Percentiles rank a stretch among this genome's conserved stretches.
Evolutionary conservation across 306 rosid species (phyloP).

Genomic region (Senna siamea): DNA sequence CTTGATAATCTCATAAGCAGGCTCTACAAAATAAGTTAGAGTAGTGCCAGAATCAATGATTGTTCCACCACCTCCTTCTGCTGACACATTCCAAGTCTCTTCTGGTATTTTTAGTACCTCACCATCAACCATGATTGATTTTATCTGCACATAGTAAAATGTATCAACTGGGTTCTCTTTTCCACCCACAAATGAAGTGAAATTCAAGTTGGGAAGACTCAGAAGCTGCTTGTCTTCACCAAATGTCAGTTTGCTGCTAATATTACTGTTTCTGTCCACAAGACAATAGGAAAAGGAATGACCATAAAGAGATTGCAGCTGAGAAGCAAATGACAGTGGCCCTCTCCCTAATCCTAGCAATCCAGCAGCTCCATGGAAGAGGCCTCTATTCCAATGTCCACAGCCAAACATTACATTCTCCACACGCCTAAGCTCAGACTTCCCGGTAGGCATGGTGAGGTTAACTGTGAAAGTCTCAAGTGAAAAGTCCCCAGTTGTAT

Average conservation of each 20-base stretch:
- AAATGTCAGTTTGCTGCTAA: constrained; percentile 84
- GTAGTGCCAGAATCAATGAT: constrained; percentile 97
- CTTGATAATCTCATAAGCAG: constrained; percentile 71
- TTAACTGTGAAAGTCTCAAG: constrained; percentile 84
- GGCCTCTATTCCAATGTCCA: constrained; percentile 99
- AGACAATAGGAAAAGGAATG: constrained; percentile 94
- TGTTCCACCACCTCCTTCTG: constrained; percentile 85
- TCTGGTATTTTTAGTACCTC: constrained; percentile 70
- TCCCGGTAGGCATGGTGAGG: constrained; percentile 58
- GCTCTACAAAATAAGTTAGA: constrained; percentile 87
- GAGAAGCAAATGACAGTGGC: constrained; percentile 90
- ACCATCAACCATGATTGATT: constrained; percentile 70
- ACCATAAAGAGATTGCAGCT: constrained; percentile 91
- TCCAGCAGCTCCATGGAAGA: constrained; percentile 96
- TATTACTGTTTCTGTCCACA: constrained; percentile 80
- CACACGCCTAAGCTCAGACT: constrained; percentile 57
- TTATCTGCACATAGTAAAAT: constrained; percentile 81
- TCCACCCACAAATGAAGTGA: constrained; percentile 73
- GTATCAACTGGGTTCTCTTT: constrained; percentile 80
- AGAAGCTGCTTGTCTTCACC: constrained; percentile 76
- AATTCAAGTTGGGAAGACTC: constrained; percentile 70
- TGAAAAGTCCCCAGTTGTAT: constrained; percentile 92
- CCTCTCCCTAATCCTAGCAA: constrained; percentile 91
- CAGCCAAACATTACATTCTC: constrained; percentile 95
- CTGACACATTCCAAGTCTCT: constrained; percentile 70